These are phyloP conservation scores for Ailanthus altissimus DNA, from an alignment of 345 rosid species.

Conservation along the genomic window DNA sequence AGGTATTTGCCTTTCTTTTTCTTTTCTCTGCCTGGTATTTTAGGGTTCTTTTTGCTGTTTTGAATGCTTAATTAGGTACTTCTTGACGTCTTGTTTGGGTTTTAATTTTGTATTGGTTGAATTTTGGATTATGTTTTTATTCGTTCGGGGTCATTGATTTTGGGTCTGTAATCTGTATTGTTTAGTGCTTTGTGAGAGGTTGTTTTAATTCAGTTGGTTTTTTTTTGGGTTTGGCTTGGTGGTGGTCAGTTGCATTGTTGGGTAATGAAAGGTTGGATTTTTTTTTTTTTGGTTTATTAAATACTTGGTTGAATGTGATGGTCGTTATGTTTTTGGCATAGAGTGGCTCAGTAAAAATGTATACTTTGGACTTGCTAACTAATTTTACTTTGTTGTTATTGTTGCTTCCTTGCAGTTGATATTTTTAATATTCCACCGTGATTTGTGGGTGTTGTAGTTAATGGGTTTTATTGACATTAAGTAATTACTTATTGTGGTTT, in stretches of 20 bases:
- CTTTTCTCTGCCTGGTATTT: background rate
- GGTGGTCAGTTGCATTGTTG: background rate
- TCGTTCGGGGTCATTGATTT: background rate
- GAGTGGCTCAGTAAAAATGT: background rate
- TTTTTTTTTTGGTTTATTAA: background rate
- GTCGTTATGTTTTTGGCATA: background rate
- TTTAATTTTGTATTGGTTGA: background rate
- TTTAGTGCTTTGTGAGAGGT: background rate
- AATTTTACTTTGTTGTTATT: background rate
- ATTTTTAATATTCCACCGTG: background rate
- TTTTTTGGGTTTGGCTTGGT: background rate
- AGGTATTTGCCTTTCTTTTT: slow-evolving; percentile 9
- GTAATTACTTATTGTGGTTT: slow-evolving; percentile 10
- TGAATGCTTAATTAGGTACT: background rate
- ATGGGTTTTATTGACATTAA: background rate
- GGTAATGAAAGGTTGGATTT: background rate
- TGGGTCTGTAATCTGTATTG: too few relatives aligned
- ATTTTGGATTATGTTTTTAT: background rate
- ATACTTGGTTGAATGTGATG: background rate
- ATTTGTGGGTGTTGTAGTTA: slow-evolving; percentile 11
- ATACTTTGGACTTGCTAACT: background rate
- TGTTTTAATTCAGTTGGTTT: background rate
- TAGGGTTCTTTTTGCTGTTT: slow-evolving; percentile 14
- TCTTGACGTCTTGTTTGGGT: background rate
- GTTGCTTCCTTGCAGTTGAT: background rate